Evolutionary conservation across 768 basidiomycete genomes (phyloP).

Genomic region (Pleurotus eryngii): DNA sequence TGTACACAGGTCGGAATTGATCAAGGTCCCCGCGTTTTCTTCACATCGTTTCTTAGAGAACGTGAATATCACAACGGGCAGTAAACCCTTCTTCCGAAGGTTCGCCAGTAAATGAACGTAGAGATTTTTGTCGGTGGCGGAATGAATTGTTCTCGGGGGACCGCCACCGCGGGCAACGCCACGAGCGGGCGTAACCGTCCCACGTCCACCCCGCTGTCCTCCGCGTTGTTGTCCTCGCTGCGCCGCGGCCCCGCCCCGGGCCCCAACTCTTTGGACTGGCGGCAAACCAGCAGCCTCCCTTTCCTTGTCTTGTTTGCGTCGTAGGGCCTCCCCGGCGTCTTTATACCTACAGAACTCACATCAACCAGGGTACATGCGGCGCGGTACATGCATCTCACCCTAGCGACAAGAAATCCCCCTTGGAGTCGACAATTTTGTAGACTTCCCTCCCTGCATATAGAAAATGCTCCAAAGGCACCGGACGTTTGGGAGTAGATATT

Average conservation of each 20-base stretch:
- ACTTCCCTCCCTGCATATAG: conserved; percentile 91
- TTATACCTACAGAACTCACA: conserved; percentile 60
- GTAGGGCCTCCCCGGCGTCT: conserved; percentile 82
- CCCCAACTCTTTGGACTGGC: conserved; percentile 81
- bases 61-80: conserved; percentile 96
- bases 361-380: not conserved
- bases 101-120: conserved; percentile 90
- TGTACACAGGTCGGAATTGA: conserved; percentile 83
- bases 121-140: conserved; percentile 80
- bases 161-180: conserved; percentile 46
- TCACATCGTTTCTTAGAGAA: conserved; percentile 97
- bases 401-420: conserved; percentile 63
- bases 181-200: conserved; percentile 29
- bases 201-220: conserved; percentile 33
- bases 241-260: conserved; percentile 59
- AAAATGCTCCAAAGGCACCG: conserved; percentile 96
- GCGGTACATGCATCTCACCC: conserved; percentile 46
- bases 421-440: conserved; percentile 88
- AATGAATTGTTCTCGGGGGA: conserved; percentile 54
- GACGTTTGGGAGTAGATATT: conserved; percentile 93
- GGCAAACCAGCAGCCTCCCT: conserved; percentile 91
- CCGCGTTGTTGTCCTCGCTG: conserved; percentile 59
- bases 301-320: conserved; percentile 97
- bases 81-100: conserved; percentile 78
- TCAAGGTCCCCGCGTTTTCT: conserved; percentile 89